Base-by-base conservation (phyloP, 192 early-diverging fungal genomes). In the Coemansia sp. region DNA sequence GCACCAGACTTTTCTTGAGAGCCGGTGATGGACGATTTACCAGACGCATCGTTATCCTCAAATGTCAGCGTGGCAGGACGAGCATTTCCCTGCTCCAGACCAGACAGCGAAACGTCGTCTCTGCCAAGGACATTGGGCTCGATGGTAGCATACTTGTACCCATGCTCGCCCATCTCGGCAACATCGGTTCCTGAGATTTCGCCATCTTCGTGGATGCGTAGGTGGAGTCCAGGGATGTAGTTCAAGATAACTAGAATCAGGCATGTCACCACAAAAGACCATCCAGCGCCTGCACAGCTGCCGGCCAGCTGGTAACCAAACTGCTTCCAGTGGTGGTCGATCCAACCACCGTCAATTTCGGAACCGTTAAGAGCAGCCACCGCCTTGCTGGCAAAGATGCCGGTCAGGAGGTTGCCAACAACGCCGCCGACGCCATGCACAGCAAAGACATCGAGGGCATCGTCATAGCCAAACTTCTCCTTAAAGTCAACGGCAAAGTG, bases 401-500 rank as follows among this genome's bases (percentile, higher is more conserved):
- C 95, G 12, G 93, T 95, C 38, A 96, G 80, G 54, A 97, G 50
- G 45, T 89, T 87, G 1, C 95, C 95, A 40, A 93, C 84, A 50
- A 87, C 61, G 18, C 94, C 96, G 45, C 92, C 91, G 18, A 94
- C 84, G 49, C 91, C 94, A 68, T 97, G 95, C 11, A 93, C 87
- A 60, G 89, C 88, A 88, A 92, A 97, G 10, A 93, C 94, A 73
- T 97, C 94, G 36, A 94, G 87, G 29, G 94, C 89, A 77, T 96
- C 93, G 75, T 96, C 96, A 83, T 90, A 95, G 48, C 92, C 87
- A 63, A 96, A 82, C 51, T 83, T 80, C 62, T 90, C 85, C 88
- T 98, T 98, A 45, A 95, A 68, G 18, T 91, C 86, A 22, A 90
- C 88, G 8, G 88, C 89, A 66, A 89, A 81, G 83, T 96, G 94